These are phyloP conservation scores for Phytopythium sindhum DNA, from an alignment of 352 stramenopile species.

Conservation along the genomic window DNA sequence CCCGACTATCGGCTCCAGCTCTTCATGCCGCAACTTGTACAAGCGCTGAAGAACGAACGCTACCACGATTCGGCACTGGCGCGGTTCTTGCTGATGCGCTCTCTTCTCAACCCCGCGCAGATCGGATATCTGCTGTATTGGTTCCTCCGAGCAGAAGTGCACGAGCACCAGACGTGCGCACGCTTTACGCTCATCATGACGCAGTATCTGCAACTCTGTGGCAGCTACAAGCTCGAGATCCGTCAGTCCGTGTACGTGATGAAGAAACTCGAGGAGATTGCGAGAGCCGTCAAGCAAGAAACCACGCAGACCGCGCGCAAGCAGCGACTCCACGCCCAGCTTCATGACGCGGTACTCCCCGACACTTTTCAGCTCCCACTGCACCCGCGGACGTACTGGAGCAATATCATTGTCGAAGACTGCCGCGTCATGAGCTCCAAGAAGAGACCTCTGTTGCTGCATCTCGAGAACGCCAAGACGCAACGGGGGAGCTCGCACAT, in stretches of 20 bases:
- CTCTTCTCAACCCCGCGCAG: conserved; percentile 64
- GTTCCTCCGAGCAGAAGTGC: conserved; percentile 72
- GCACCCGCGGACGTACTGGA: conserved; percentile 82
- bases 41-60: conserved; percentile 81
- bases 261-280: conserved; percentile 85
- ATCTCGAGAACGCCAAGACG: conserved; percentile 71
- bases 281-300: conserved; percentile 57
- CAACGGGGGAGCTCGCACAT: conserved; percentile 61
- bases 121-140: conserved; percentile 86
- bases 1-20: conserved; percentile 85
- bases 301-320: conserved; percentile 29
- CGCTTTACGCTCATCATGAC: conserved; percentile 65
- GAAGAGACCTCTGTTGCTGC: conserved; percentile 89
- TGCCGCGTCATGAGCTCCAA: conserved; percentile 94
- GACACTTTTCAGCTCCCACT: conserved; percentile 89
- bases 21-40: conserved; percentile 84
- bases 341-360: conserved; percentile 58
- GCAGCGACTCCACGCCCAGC: conserved; percentile 52
- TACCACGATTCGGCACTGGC: conserved; percentile 82
- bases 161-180: conserved; percentile 54
- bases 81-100: conserved; percentile 74
- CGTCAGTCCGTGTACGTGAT: conserved; percentile 91
- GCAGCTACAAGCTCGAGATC: conserved; percentile 85
- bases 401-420: conserved; percentile 63
- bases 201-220: conserved; percentile 88